Conservation (phyloP, 139 green algal genomes). For the Chlamydomonas sphaeroides region DNA sequence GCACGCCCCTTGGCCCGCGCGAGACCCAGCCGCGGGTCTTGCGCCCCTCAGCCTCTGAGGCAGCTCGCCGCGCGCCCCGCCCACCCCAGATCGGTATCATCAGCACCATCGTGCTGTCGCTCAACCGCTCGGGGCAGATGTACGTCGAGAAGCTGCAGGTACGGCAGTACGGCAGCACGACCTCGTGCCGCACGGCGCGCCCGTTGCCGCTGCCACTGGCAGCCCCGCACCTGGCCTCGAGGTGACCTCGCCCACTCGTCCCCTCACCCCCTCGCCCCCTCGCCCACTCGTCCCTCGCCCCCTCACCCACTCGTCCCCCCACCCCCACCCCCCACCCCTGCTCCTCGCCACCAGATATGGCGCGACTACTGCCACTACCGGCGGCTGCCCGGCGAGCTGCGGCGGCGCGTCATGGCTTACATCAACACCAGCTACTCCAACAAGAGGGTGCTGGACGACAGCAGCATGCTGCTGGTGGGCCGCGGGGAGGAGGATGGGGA, state of each 20-base stretch:
- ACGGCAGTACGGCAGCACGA: background rate
- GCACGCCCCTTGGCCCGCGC: too few species aligned
- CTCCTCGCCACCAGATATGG: slow-evolving; percentile 6
- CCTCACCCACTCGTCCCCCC: background rate
- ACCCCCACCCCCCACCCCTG: background rate
- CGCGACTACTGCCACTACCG: slow-evolving; percentile 51
- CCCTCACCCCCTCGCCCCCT: too few species aligned
- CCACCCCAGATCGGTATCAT: slow-evolving; percentile 52
- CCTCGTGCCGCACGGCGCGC: too few species aligned
- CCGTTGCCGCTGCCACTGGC: too few species aligned
- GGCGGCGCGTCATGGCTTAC: slow-evolving; percentile 33
- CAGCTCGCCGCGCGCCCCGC: background rate
- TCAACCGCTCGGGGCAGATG: slow-evolving; percentile 43
- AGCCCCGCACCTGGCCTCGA: too few species aligned
- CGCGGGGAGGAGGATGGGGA: too few species aligned
- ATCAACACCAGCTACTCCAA: slow-evolving; percentile 32
- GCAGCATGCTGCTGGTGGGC: slow-evolving; percentile 25
- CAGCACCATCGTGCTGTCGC: slow-evolving; percentile 42
- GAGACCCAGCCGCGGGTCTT: too few species aligned
- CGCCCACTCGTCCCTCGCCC: too few species aligned
- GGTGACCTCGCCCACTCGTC: too few species aligned
- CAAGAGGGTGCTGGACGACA: slow-evolving; percentile 45
- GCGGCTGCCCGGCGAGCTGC: slow-evolving; percentile 41
- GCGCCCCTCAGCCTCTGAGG: too few species aligned
- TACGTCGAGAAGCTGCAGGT: slow-evolving; percentile 58